These are phyloP conservation scores for Tuctoria greenei DNA, from an alignment of 176 grass and related monocot species.

Conservation along the genomic window DNA sequence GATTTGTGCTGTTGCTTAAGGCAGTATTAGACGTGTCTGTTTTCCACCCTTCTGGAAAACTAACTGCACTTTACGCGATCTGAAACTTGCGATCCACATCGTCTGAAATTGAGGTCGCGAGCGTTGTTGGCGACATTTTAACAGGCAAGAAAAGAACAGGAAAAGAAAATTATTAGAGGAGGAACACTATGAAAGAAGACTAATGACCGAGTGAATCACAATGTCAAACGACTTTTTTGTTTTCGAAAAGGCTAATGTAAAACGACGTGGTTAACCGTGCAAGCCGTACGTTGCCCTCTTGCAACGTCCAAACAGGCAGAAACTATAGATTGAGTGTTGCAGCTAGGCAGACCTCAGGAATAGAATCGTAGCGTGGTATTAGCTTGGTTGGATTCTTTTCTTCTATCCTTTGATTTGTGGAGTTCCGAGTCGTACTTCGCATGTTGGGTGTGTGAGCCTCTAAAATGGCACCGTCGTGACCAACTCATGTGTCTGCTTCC, in stretches of 20 bases:
- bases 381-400: too few relatives aligned
- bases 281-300: not conserved
- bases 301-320: not conserved
- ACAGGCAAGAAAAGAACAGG: not conserved
- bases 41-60: constrained; percentile 30
- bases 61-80: constrained; percentile 4
- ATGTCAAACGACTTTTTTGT: not conserved
- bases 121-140: not conserved
- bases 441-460: too few relatives aligned
- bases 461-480: too few relatives aligned
- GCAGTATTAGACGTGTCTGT: not conserved
- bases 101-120: constrained; percentile 10
- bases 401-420: too few relatives aligned
- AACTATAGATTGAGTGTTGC: too few relatives aligned
- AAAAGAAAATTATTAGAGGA: not conserved
- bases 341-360: too few relatives aligned
- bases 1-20: not conserved
- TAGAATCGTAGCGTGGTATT: too few relatives aligned
- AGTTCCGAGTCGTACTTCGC: too few relatives aligned
- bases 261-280: not conserved
- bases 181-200: not conserved
- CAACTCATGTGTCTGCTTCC: not conserved
- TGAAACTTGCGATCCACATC: constrained; percentile 1
- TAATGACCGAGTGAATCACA: not conserved
- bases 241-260: too few relatives aligned